Evolutionary conservation across 441 rosid species (phyloP).

Genomic region (Lepidium campestre): DNA sequence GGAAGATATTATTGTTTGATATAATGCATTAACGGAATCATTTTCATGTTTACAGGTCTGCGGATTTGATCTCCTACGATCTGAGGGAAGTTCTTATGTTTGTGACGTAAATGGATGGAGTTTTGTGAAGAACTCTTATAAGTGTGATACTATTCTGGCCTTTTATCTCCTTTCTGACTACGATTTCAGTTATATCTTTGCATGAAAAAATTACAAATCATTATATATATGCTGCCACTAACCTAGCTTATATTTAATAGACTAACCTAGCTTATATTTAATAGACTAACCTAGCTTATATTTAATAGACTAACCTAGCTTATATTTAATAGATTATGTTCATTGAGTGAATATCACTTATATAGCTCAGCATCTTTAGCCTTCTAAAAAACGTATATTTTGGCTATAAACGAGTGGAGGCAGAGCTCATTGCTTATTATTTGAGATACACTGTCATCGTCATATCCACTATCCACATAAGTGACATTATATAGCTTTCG

Average conservation of each 20-base stretch:
- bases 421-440: neutral
- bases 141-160: conserved; percentile 43
- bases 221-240: neutral
- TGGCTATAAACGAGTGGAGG: conserved; percentile 3
- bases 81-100: conserved; percentile 96
- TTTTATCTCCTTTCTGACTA: neutral
- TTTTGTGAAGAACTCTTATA: conserved; percentile 98
- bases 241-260: neutral
- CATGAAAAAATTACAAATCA: neutral
- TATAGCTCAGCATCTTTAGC: neutral
- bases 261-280: neutral
- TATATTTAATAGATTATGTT: neutral
- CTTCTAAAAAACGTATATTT: neutral
- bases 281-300: neutral
- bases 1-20: conserved; percentile 2
- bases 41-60: conserved; percentile 65
- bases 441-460: neutral
- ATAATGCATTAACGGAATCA: neutral
- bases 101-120: conserved; percentile 99
- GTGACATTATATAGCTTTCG: neutral
- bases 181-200: neutral
- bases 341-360: neutral
- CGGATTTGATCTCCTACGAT: conserved; percentile 97
- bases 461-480: neutral
- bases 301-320: no score